Conservation (phyloP, 208 protist species). For the Acanthamoeba sp. region DNA sequence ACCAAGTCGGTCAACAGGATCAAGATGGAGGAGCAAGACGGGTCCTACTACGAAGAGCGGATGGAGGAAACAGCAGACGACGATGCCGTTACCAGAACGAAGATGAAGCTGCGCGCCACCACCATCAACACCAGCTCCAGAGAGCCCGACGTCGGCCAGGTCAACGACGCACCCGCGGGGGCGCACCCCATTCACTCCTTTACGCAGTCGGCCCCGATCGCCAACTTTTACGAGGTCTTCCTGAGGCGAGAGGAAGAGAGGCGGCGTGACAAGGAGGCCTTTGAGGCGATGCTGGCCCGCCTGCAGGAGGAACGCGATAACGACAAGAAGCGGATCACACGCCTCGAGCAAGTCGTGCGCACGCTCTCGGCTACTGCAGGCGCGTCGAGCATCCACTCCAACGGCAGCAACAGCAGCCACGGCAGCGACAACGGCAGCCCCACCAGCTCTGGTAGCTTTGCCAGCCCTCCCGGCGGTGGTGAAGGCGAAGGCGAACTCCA, state of each 20-base stretch:
- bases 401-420: not conserved
- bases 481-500: too few relatives aligned
- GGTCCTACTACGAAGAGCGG: not conserved
- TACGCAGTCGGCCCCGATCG: not conserved
- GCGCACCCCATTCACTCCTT: too few relatives aligned
- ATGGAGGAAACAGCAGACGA: not conserved
- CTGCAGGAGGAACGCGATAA: constrained; percentile 13
- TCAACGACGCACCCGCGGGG: not conserved
- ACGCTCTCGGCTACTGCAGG: not conserved
- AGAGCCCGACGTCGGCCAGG: not conserved
- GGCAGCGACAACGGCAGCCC: not conserved
- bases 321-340: constrained; percentile 4
- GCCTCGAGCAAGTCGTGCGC: not conserved
- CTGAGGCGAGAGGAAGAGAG: constrained; percentile 30
- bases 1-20: not conserved
- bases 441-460: too few relatives aligned
- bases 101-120: not conserved
- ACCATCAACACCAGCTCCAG: too few relatives aligned
- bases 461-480: not conserved
- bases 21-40: not conserved
- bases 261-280: constrained; percentile 14
- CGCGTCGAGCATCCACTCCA: not conserved
- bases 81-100: not conserved
- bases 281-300: constrained; percentile 49
- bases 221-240: constrained; percentile 49